A percentile compares a stretch with the other conserved stretches of the same genome.
Conservation (phyloP, 2,329 filamentous ascomycete genomes). For the Laburnicola sp. region DNA sequence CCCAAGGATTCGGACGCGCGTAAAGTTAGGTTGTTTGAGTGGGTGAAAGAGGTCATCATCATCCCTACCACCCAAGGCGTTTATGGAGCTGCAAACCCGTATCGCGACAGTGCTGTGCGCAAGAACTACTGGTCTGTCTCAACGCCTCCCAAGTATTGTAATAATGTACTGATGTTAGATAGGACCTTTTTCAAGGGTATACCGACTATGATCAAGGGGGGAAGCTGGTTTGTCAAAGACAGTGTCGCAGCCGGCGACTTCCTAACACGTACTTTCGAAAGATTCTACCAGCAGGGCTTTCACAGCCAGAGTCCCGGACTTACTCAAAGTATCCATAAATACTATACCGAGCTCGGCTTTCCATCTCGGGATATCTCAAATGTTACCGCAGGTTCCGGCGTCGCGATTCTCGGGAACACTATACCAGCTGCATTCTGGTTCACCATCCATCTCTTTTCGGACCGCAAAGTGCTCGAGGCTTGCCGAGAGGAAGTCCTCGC, state of each 20-base stretch:
- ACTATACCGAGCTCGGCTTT: constrained; percentile 27
- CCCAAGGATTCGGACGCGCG: not conserved
- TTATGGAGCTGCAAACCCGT: constrained; percentile 46
- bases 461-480: constrained; percentile 33
- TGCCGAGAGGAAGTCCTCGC: constrained; percentile 27
- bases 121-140: constrained; percentile 39
- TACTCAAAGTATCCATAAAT: constrained; percentile 14
- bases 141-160: not conserved
- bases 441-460: constrained; percentile 39
- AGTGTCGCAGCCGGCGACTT: constrained; percentile 20
- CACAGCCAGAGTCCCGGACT: constrained; percentile 39
- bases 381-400: constrained; percentile 42
- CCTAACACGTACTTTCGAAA: constrained; percentile 25
- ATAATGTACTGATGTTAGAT: constrained; percentile 7
- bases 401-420: constrained; percentile 47
- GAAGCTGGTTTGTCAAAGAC: constrained; percentile 18
- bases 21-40: constrained; percentile 11
- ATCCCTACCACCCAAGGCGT: constrained; percentile 41
- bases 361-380: constrained; percentile 40
- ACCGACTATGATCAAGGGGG: constrained; percentile 2
- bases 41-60: constrained; percentile 34
- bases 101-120: constrained; percentile 30
- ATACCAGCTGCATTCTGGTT: constrained; percentile 46
- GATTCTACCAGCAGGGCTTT: constrained; percentile 43
- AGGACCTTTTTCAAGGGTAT: constrained; percentile 20